These are phyloP conservation scores for Crithidia sp. DNA, from an alignment of 208 protist genomes.

Conservation along the genomic window DNA sequence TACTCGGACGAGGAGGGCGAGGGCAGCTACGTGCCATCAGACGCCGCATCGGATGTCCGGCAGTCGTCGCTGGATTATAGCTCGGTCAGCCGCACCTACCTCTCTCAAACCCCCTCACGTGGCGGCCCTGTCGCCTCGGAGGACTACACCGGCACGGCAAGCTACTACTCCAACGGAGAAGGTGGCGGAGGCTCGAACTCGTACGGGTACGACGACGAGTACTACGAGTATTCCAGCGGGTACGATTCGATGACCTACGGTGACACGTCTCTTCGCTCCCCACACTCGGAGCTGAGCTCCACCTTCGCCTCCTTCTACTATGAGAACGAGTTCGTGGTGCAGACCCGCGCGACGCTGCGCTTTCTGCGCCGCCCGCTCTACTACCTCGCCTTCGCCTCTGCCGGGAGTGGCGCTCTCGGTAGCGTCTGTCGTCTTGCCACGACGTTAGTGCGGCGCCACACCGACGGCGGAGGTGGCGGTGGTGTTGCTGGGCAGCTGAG, in stretches of 20 bases:
- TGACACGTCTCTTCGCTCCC: constrained; percentile 65
- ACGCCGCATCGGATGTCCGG: constrained; percentile 17
- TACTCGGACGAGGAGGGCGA: constrained; percentile 46
- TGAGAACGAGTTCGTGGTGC: constrained; percentile 55
- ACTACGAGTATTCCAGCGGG: constrained; percentile 37
- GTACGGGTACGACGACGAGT: constrained; percentile 35
- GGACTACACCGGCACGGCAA: constrained; percentile 28
- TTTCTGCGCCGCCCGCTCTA: constrained; percentile 69
- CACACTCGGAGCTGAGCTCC: constrained; percentile 78
- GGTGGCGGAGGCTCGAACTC: constrained; percentile 22
- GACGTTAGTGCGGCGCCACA: constrained; percentile 7
- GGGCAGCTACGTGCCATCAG: constrained; percentile 19
- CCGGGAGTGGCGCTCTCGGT: constrained; percentile 49
- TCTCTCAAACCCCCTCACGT: constrained; percentile 22
- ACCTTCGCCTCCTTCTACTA: constrained; percentile 85
- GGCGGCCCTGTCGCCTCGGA: constrained; percentile 12
- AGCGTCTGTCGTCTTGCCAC: constrained; percentile 43
- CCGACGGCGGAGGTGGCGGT: constrained; percentile 9
- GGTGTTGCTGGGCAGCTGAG: neutral
- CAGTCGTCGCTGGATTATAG: constrained; percentile 36
- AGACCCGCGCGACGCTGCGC: constrained; percentile 30
- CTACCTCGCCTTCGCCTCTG: constrained; percentile 61
- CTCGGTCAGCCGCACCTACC: constrained; percentile 36
- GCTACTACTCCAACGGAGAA: constrained; percentile 34
- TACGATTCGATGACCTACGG: constrained; percentile 48